Base-by-base conservation (phyloP, 371 early-diverging fungal genomes). In the Mortierella sp. region DNA sequence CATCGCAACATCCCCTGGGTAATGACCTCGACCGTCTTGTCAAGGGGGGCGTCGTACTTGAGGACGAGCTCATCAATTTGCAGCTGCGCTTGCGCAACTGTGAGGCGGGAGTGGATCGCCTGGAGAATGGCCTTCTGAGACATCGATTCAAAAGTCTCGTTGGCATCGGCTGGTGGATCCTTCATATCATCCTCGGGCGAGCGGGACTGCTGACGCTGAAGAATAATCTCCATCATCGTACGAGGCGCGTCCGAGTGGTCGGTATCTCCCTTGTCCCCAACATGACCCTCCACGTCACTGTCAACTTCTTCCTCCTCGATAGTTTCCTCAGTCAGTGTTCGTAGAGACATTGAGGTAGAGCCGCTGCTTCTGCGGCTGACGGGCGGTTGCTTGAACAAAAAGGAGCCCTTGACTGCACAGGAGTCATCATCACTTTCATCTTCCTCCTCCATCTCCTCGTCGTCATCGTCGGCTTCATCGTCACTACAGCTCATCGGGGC, bases 51-150 rank as follows among this genome's bases (percentile, higher is more conserved):
- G 44, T 91, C 90, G 63, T 90, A 90, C 76, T 93, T 93, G 26
- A 90, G 71, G 72, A 90, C 83, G 45, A 92, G 76, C 34, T 93
- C 93, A 52, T 93, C 93, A 21, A 93, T 81, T 65, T 91, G 91
- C 47, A 93, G 74, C 54, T 90, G 87, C 19, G 90, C 88, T 70
- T 91, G 90, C 13, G 91, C 91, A 77, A 89, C 89, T 6, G 91
- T 90, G 52, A 91, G 77, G 75, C 88, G 88, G 24, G 92, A 90
- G 19, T 86, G 68, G 31, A 91, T 81, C 2, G 93, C 92, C 55
- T 91, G 91, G 16, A 80, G 87, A 21, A 93, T 79, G 57, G 88
- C 89, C n/a, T 90, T 90, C 5, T 81, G 74, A 0, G 90, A 91
- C 73, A 90, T 80, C 24, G 82, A 70, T 71, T 89, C 90, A 80